Evolutionary conservation across 768 basidiomycete species (phyloP).

Genomic region (Saitozyma podzolica): DNA sequence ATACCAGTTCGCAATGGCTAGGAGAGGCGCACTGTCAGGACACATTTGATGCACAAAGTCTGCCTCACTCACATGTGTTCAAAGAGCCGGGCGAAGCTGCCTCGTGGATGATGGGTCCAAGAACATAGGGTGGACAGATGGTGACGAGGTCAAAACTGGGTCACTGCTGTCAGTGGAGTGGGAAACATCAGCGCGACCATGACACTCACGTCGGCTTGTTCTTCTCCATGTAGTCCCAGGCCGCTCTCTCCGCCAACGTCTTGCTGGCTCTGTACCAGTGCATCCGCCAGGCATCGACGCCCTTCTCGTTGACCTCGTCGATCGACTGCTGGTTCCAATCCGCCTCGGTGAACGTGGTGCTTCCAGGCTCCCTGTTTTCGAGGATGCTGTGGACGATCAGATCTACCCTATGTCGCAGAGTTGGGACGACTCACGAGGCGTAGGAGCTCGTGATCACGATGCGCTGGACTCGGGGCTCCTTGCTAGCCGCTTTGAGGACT

Average conservation of each 20-base stretch:
- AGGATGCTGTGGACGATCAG: conserved; percentile 11
- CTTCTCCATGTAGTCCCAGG: conserved; percentile 17
- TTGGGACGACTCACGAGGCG: conserved; percentile 11
- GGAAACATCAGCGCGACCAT: not conserved
- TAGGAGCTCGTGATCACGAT: conserved; percentile 21
- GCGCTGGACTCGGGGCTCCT: conserved; percentile 9
- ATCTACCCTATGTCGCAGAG: not conserved
- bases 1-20: conserved; percentile 20
- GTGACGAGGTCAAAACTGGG: conserved; percentile 16
- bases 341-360: conserved; percentile 12
- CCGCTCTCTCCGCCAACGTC: conserved; percentile 19
- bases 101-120: conserved; percentile 22
- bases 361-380: conserved; percentile 19
- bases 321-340: conserved; percentile 22
- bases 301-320: conserved; percentile 19
- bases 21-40: not conserved
- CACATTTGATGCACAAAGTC: not conserved
- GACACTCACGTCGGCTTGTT: conserved; percentile 11
- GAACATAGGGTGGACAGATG: conserved; percentile 19
- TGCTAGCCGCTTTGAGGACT: conserved; percentile 8
- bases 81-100: conserved; percentile 7
- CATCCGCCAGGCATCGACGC: conserved; percentile 18
- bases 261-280: conserved; percentile 21
- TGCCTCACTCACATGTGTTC: conserved; percentile 14
- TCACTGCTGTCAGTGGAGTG: not conserved